These are phyloP conservation scores for Penicillium sclerotigenum DNA, from an alignment of 2,329 filamentous ascomycete species.

Conservation along the genomic window DNA sequence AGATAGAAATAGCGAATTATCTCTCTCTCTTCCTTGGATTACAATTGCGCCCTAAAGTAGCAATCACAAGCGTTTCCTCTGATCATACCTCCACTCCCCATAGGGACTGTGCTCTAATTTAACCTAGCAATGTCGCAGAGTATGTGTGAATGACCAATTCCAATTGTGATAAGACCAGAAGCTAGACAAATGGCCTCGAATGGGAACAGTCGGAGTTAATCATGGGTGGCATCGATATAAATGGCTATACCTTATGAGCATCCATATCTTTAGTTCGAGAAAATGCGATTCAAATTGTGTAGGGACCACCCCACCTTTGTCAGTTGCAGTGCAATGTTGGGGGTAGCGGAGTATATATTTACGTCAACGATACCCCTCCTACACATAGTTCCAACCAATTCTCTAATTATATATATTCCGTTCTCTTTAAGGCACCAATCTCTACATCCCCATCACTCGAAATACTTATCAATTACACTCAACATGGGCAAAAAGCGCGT, in stretches of 20 bases:
- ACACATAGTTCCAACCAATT: not conserved
- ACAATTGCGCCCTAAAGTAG: not conserved
- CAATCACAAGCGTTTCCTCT: fast-evolving
- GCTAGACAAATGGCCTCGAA: too few relatives aligned
- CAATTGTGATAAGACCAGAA: not conserved
- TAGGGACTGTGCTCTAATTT: not conserved
- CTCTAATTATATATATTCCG: not conserved
- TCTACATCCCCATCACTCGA: not conserved
- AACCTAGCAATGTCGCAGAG: not conserved
- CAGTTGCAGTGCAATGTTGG: not conserved
- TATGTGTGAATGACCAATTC: not conserved
- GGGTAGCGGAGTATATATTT: not conserved
- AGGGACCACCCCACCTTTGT: not conserved
- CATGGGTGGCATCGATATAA: not conserved
- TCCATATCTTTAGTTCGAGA: not conserved
- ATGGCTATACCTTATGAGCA: not conserved
- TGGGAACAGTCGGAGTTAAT: not conserved
- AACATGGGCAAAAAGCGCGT: slow-evolving; percentile 19
- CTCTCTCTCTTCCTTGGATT: not conserved
- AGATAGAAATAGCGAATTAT: not conserved
- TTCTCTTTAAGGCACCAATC: not conserved
- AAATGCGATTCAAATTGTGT: not conserved
- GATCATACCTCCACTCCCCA: fast-evolving
- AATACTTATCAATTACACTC: not conserved
- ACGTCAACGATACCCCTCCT: not conserved